Evolutionary conservation across 257 asterid genomes (phyloP), one percentile per base, ranked within the genome.

Genomic region (Solanum commersonii): DNA sequence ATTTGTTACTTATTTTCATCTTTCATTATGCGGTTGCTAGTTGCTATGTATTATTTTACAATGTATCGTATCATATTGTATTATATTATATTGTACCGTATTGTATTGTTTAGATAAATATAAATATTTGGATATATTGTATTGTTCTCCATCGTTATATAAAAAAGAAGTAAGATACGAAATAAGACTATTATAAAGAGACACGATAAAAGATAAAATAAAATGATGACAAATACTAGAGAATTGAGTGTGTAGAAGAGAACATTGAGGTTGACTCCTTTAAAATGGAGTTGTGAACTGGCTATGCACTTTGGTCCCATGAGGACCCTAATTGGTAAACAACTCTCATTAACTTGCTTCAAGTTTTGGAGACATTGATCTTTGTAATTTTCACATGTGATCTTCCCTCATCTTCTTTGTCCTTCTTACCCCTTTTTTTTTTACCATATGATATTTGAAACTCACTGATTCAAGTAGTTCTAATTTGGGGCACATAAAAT

Each of bases 231-330:
- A 86, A 91, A 87, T 92, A 93, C 88, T 89, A 95, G 93, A 90
- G 88, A 90, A 87, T 90, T 90, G 89, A 90, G 88, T 88, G 93
- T 78, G 77, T 85, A 82, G 38, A 90, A 89, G 90, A 88, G 92
- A 89, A 91, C 89, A 89, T 67, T 94, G 96, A 93, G 84, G 94
- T 94, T 92, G 98, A 95, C 96, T 91, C 91, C 90, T 88, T 95
- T 90, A 83, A 95, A 89, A 93, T 90, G 93, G 92, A 91, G 85
- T 88, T 89, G 85, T 89, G 91, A 90, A 84, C 90, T 86, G 90
- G 89, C 91, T 38, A 71, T 86, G 90, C 89, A 91, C 44, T 86
- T 89, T 91, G 98, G 98, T 8, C 96, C 98, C 98, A 88, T 91
- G 86, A 72, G 96, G 88, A 85, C 93, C 98, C 96, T 91, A 91